Conservation (phyloP, 805 yeast genomes). For the Candida oleophila region DNA sequence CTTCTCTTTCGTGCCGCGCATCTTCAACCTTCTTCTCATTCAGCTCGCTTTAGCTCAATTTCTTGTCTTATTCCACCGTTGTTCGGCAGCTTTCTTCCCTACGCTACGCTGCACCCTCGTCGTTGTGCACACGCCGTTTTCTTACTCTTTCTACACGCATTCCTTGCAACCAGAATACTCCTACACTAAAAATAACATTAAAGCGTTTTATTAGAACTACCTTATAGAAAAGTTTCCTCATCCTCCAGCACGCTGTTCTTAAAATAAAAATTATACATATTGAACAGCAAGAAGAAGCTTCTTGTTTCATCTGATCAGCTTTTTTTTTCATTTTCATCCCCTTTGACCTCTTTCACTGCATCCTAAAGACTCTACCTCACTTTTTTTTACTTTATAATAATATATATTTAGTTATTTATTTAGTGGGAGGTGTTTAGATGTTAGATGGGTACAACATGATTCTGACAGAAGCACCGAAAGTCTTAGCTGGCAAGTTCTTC, state of each 20-base stretch:
- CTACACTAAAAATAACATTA: neutral
- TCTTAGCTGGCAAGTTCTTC: conserved; percentile 98
- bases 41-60: too few relatives aligned
- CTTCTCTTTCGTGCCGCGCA: too few relatives aligned
- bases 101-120: too few relatives aligned
- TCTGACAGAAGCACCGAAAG: conserved; percentile 99
- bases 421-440: conserved; percentile 62
- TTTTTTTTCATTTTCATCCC: neutral
- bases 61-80: too few relatives aligned
- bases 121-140: too few relatives aligned
- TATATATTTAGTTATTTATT: conserved; percentile 7
- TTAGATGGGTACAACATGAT: conserved; percentile 99
- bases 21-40: too few relatives aligned
- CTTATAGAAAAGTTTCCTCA: neutral
- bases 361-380: neutral
- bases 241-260: neutral
- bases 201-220: neutral
- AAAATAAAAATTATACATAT: conserved; percentile 1
- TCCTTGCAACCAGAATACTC: too few relatives aligned
- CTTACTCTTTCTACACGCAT: too few relatives aligned
- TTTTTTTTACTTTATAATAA: conserved; percentile 5
- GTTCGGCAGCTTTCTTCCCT: too few relatives aligned
- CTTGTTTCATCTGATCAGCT: neutral
- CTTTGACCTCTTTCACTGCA: neutral
- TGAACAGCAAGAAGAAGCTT: neutral